These are phyloP conservation scores for Ceriops tagal DNA, from an alignment of 345 rosid species.

Conservation along the genomic window DNA sequence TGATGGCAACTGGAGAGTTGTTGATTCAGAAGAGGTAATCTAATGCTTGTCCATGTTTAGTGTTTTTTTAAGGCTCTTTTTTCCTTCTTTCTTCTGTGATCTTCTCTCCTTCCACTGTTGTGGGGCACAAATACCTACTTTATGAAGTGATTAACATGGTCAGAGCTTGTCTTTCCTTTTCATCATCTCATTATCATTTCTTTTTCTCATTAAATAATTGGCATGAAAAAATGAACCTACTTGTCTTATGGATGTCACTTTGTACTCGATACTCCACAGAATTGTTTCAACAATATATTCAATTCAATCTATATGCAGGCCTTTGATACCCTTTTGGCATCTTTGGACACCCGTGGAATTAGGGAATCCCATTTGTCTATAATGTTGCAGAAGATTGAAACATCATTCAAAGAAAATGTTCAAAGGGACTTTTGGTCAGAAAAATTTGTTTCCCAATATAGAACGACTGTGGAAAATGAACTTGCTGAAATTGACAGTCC, in stretches of 20 bases:
- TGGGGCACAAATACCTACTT: too few relatives aligned
- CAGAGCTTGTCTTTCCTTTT: too few relatives aligned
- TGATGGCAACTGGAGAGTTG: constrained; percentile 78
- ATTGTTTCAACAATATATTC: background rate
- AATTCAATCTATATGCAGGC: constrained; percentile 44
- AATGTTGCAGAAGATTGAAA: constrained; percentile 82
- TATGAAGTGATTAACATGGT: too few relatives aligned
- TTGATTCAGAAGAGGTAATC: constrained; percentile 85
- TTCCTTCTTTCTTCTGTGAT: background rate
- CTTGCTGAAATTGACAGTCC: constrained; percentile 51
- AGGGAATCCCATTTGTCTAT: constrained; percentile 93
- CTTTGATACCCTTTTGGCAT: constrained; percentile 73
- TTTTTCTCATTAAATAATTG: background rate
- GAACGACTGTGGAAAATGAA: constrained; percentile 37
- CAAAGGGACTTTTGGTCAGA: constrained; percentile 33
- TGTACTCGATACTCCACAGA: background rate
- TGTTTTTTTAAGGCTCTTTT: background rate
- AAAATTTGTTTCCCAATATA: constrained; percentile 26
- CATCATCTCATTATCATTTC: too few relatives aligned
- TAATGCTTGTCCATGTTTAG: background rate
- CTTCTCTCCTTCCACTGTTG: too few relatives aligned
- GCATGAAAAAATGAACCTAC: background rate
- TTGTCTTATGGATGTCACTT: background rate
- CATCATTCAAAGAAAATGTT: constrained; percentile 64
- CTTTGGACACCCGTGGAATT: constrained; percentile 83